A percentile compares a stretch with the other conserved stretches of the same genome.
Conservation (phyloP, 305 asterid genomes). For the Nicotiana rustica region DNA sequence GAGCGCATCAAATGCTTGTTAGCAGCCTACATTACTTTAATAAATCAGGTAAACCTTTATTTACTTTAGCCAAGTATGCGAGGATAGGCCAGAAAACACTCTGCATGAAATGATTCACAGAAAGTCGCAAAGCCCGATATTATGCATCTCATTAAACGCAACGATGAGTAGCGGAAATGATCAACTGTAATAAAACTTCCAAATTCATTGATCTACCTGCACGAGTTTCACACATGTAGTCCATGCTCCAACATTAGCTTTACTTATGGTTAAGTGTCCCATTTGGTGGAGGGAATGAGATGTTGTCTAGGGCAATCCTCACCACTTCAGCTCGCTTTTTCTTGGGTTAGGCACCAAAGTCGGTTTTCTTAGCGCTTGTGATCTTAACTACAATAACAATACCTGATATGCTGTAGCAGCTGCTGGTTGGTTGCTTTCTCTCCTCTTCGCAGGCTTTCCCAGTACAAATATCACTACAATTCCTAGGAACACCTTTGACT, state of each 20-base stretch:
- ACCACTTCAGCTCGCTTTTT: not conserved
- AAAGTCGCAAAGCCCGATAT: not conserved
- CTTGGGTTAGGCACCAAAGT: not conserved
- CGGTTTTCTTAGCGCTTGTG: not conserved
- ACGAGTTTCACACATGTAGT: not conserved
- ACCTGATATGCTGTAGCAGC: not conserved
- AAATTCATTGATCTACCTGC: slow-evolving; percentile 21
- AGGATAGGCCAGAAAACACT: not conserved
- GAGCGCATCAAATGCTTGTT: not conserved
- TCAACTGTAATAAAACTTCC: slow-evolving; percentile 6
- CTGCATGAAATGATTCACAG: slow-evolving; percentile 25
- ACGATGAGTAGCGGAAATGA: slow-evolving; percentile 14
- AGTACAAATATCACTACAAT: slow-evolving; percentile 17
- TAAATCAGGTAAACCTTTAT: not conserved
- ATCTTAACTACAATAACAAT: slow-evolving; percentile 27
- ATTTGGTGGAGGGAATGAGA: slow-evolving; percentile 10
- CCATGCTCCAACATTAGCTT: no score
- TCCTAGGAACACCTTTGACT: not conserved
- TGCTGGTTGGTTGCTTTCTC: slow-evolving; percentile 24
- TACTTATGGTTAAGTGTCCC: not conserved
- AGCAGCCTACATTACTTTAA: slow-evolving; percentile 17
- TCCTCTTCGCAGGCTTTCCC: slow-evolving; percentile 8
- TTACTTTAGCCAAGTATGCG: slow-evolving; percentile 5
- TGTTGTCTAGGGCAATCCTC: not conserved
- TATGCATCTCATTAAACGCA: not conserved